Evolutionary conservation across 768 basidiomycete species (phyloP), one percentile per base, ranked within the genome.

Genomic region (Trametes villosa): DNA sequence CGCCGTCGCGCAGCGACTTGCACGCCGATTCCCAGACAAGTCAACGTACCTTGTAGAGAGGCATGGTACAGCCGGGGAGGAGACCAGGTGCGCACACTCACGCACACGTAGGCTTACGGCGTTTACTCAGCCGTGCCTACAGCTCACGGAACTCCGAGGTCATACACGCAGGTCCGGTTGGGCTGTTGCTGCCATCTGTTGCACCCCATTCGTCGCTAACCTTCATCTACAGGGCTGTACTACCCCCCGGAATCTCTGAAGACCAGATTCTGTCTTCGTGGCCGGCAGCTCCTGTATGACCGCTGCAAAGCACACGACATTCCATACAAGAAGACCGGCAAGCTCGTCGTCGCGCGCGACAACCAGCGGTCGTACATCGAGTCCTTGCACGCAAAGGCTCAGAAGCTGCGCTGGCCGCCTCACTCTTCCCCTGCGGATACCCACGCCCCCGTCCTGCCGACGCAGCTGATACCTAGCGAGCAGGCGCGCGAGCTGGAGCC

Each of bases 61-160:
- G 66, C 89, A 91, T 69, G 65, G 70, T 12, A 79, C 78, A 49
- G 85, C 85, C 3, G 96, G 96, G 1, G 88, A 95, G 71, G 96
- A 98, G 73, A 96, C 79, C 22, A 96, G 93, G 92, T 87, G 67
- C 44, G 68, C 36, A 51, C 15, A 26, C 40, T 51, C 24, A 60
- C 44, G 40, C 49, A 9, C 45, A 1, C 7, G 47, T 18, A 15
- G 47, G 18, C 13, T 13, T 18, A 38, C 44, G 51, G 57, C n/a
- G 62, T 53, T 44, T 50, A 44, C 41, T 44, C 2, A 1, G 3
- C 27, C 34, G 3, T 24, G 13, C n/a, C 36, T 54, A 4, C 48
- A 95, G 94, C 72, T 94, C 92, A 40, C 85, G 96, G 17, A 97
- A 96, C 72, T 96, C 94, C 0, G 96, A 97, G 70, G 96, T 98